A percentile compares a stretch with the other conserved stretches of the same genome.
Evolutionary conservation across 768 basidiomycete species (phyloP).

Genomic region (Amanita subjunquillea): DNA sequence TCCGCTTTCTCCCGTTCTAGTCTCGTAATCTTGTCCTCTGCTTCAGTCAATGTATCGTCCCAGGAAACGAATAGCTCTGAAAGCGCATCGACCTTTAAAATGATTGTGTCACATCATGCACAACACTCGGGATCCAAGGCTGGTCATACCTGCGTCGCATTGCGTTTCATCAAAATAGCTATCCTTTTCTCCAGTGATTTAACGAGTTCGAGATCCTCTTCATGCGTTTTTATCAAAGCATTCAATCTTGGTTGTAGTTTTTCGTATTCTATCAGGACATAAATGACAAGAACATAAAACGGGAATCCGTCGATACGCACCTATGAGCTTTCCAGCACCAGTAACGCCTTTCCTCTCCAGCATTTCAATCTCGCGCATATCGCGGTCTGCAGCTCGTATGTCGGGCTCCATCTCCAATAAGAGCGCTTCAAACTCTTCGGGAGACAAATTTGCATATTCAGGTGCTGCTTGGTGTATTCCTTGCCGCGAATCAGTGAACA

Average conservation of each 20-base stretch:
- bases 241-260: slow-evolving; percentile 59
- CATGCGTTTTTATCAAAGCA: slow-evolving; percentile 43
- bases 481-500: slow-evolving; percentile 29
- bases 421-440: slow-evolving; percentile 60
- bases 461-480: slow-evolving; percentile 16
- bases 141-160: slow-evolving; percentile 55
- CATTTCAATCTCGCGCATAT: slow-evolving; percentile 67
- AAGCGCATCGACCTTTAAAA: slow-evolving; percentile 57
- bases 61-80: slow-evolving; percentile 81
- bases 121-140: background rate
- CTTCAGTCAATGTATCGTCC: slow-evolving; percentile 67
- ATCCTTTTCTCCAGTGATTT: slow-evolving; percentile 56
- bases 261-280: slow-evolving; percentile 40
- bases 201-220: slow-evolving; percentile 48
- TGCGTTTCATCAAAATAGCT: slow-evolving; percentile 51
- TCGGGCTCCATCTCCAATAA: slow-evolving; percentile 77
- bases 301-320: slow-evolving; percentile 21
- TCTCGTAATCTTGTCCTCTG: slow-evolving; percentile 46
- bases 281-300: background rate
- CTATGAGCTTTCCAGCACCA: slow-evolving; percentile 60
- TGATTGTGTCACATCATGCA: background rate
- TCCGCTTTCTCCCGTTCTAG: slow-evolving; percentile 57
- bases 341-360: slow-evolving; percentile 64
- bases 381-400: slow-evolving; percentile 72
- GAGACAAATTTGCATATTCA: slow-evolving; percentile 54